Evolutionary conservation across 2,329 filamentous ascomycete genomes (phyloP), one percentile per base, ranked within the genome.

Genomic region (Fusarium nelsonii): DNA sequence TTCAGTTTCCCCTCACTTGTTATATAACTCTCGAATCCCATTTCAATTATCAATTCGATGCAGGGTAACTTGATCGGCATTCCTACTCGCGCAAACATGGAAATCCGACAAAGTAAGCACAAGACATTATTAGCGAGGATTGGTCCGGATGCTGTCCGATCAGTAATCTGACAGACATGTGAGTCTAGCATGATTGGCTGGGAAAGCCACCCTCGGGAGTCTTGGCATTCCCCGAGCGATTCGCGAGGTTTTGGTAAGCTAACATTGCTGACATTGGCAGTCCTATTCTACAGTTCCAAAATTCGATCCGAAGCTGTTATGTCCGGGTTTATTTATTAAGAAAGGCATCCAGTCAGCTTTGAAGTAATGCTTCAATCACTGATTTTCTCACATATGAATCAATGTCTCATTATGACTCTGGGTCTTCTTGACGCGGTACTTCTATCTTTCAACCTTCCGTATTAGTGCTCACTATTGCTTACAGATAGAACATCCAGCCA

Each of bases 21-120:
- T 58, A 40, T 64, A 64, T 49, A 28, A 6, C n/a, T 4, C 8
- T 4, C 5, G 4, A 20, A 12, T 10, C 6, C 11, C 16, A 51
- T 20, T 4, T 7, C 11, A 8, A 15, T 10, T 1, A 48, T 15
- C 12, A 51, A 30, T 44, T 34, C 12, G 4, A 36, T 16, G 12
- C 43, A 43, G 15, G 30, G 6, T 4, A 33, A 4, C 1, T 14
- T 37, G 20, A 9, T 12, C 30, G 45, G 28, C 34, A 36, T 18
- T 49, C 41, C 26, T 39, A 14, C 37, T 63, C 41, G 58, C 49
- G 36, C 18, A 32, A 63, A 44, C 37, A n/a, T 45, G 58, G 60
- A 63, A 20, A 63, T 63, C 60, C 60, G 60, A 56, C 2, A 18
- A 8, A 9, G 58, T 44, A 48, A 63, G 36, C 58, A 41, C 20